Base-by-base conservation (phyloP, 306 rosid genomes). In the Prunus salicina region DNA sequence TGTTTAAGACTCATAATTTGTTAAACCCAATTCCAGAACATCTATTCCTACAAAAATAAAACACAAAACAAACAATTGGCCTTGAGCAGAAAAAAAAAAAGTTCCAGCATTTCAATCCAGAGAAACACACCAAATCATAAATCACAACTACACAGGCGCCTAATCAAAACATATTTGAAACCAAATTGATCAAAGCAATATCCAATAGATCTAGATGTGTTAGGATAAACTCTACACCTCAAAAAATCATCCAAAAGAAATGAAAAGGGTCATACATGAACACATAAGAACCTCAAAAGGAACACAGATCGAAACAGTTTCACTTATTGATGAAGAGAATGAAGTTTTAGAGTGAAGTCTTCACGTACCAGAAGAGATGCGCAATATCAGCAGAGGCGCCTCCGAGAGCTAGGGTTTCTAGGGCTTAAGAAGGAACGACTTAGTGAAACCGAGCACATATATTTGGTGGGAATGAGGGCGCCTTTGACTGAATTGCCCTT, bases 361-460 rank as follows among this genome's bases (percentile, higher is more conserved):
- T 24, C 4, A 11, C 68, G 9, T 27, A 73, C 76, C 76, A 15
- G 24, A 19, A 15, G 56, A 57, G 76, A 72, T 24, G 76, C 49
- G 67, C 53, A 38, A 43, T 41, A 18, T 34, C 25, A 12, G 64
- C 76, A 72, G 76, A 72, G 76, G 67, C 76, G 76, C 76, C 76
- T 57, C 43, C 67, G 76, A 56, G 76, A 15, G 67, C 30, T 56
- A 22, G 67, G 67, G 76, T 57, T 73, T 72, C 27, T 15, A 41
- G 76, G 76, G 57, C 68, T 58, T 73, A 2, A 73, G 45, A 25
- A 18, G 16, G 76, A 22, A 12, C 9, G 8, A 43, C 27, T 12
- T 15, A 1, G 3, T 58, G 68, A 60, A 24, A 4, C 76, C 52
- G 18, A 22, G 32, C 55, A 22, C 0, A 8, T 72, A 43, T 73